Conservation (phyloP, 768 basidiomycete genomes). For the Pisolithus microcarpus region DNA sequence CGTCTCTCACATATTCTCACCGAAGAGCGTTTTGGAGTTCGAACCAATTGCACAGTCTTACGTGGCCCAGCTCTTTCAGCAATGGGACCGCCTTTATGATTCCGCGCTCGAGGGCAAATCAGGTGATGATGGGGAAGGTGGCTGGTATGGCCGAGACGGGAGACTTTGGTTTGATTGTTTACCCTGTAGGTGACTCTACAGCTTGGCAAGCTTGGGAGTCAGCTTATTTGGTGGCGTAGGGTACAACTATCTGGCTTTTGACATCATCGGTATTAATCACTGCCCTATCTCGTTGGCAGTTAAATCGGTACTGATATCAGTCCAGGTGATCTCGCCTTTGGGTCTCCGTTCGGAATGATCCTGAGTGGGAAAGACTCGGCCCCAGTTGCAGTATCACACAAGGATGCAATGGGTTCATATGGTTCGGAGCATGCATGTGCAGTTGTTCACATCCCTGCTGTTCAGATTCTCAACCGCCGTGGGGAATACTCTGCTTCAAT, state of each 20-base stretch:
- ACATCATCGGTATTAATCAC: slow-evolving; percentile 55
- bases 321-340: slow-evolving; percentile 68
- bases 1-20: slow-evolving; percentile 76
- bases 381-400: slow-evolving; percentile 52
- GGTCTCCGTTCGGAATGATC: slow-evolving; percentile 86
- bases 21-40: slow-evolving; percentile 81
- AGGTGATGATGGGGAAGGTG: slow-evolving; percentile 52
- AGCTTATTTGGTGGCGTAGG: slow-evolving; percentile 21
- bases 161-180: slow-evolving; percentile 69
- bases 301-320: neutral
- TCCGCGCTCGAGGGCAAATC: slow-evolving; percentile 47
- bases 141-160: slow-evolving; percentile 55
- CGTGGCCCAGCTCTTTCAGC: slow-evolving; percentile 50
- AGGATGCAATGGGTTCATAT: slow-evolving; percentile 49
- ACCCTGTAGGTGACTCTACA: slow-evolving; percentile 46
- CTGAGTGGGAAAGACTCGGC: slow-evolving; percentile 65
- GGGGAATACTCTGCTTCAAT: slow-evolving; percentile 83
- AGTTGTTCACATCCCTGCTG: slow-evolving; percentile 64
- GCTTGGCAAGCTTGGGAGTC: neutral
- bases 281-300: neutral
- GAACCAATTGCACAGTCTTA: slow-evolving; percentile 69
- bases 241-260: slow-evolving; percentile 62
- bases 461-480: slow-evolving; percentile 79
- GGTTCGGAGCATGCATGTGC: slow-evolving; percentile 41
- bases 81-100: slow-evolving; percentile 70